phyloP scores from a whole-genome alignment of 2,329 filamentous ascomycete genomes.

The Aspergillus udagawae region DNA sequence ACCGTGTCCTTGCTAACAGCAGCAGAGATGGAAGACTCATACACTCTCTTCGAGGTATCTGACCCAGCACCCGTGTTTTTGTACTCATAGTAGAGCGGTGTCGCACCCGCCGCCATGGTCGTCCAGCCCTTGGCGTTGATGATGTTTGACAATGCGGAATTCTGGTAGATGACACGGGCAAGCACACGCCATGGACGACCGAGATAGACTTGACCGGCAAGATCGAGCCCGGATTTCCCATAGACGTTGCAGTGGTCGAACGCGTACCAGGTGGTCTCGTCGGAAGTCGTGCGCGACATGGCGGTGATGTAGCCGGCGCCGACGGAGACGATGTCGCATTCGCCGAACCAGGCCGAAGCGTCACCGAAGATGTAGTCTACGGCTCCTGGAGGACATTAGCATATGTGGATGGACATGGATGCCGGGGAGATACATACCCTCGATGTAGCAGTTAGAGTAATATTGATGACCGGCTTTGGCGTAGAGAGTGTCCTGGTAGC shows the following conservation, averaged over 20 bases:
- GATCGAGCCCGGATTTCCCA: slow-evolving; percentile 13
- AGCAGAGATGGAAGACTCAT: slow-evolving; percentile 19
- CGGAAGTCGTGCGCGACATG: slow-evolving; percentile 20
- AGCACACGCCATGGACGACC: slow-evolving; percentile 32
- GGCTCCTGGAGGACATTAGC: slow-evolving; percentile 18
- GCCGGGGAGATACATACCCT: slow-evolving; percentile 15
- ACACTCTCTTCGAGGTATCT: slow-evolving; percentile 15
- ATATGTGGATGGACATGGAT: neutral
- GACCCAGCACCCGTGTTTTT: slow-evolving; percentile 25
- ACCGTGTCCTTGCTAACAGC: slow-evolving; percentile 24
- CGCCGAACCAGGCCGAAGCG: slow-evolving; percentile 25
- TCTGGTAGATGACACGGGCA: slow-evolving; percentile 33
- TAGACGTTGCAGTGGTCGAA: slow-evolving; percentile 27
- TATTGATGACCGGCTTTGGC: slow-evolving; percentile 32
- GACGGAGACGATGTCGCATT: slow-evolving; percentile 32
- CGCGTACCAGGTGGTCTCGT: slow-evolving; percentile 28
- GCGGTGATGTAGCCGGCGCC: slow-evolving; percentile 31
- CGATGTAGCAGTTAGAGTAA: slow-evolving; percentile 30
- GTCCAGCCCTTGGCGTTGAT: slow-evolving; percentile 33
- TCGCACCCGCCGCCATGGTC: slow-evolving; percentile 27
- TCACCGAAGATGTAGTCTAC: slow-evolving; percentile 36
- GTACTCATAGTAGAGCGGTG: slow-evolving; percentile 29
- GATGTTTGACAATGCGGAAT: slow-evolving; percentile 23
- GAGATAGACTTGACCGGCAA: slow-evolving; percentile 26
- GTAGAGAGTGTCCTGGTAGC: slow-evolving; percentile 36